Conservation (phyloP, 176 grass and related monocot genomes). For the Ampelocalamus luodianensis region DNA sequence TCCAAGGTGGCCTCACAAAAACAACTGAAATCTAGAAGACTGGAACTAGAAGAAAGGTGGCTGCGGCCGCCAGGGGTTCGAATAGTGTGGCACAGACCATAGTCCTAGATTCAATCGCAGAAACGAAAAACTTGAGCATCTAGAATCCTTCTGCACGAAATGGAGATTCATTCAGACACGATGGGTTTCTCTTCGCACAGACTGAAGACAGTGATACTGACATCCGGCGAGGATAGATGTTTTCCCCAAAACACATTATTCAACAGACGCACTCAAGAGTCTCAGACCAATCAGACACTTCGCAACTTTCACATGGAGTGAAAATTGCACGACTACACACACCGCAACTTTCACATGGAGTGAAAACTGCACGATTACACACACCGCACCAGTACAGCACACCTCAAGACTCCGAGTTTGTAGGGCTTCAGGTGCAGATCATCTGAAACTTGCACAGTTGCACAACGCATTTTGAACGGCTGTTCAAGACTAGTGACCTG, state of each 20-base stretch:
- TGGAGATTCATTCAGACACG: neutral
- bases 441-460: neutral
- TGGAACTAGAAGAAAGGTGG: neutral
- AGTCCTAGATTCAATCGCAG: neutral
- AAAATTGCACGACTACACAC: neutral
- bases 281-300: neutral
- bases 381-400: neutral
- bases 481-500: neutral
- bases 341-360: neutral
- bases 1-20: neutral
- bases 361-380: neutral
- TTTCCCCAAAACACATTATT: neutral
- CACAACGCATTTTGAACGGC: neutral
- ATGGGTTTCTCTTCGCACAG: neutral
- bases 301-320: neutral
- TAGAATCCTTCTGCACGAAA: constrained; percentile 15
- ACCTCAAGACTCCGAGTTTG: neutral
- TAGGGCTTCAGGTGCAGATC: neutral
- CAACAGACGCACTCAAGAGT: neutral
- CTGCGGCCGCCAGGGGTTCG: neutral
- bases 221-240: neutral
- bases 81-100: neutral
- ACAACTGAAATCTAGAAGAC: neutral
- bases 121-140: neutral
- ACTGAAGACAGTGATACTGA: neutral